Conservation (phyloP, 1,284 basidiomycete genomes). For the Cerioporus squamosus region DNA sequence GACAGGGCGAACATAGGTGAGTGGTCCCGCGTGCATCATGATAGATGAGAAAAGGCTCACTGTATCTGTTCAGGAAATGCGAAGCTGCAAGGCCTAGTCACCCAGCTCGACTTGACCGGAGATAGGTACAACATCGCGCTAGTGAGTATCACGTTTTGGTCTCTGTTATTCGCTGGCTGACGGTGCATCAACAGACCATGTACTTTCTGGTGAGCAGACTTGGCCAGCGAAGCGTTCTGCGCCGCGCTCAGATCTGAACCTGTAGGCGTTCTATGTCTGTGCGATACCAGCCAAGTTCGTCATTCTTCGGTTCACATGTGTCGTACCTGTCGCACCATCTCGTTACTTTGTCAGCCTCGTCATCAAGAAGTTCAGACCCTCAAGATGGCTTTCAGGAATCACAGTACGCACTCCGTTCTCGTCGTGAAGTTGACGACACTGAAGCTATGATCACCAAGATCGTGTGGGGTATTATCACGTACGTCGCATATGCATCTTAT, state of each 20-base stretch:
- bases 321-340: neutral
- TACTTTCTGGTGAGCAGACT: conserved; percentile 60
- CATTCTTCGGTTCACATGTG: neutral
- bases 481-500: conserved; percentile 3
- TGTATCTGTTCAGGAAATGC: conserved; percentile 56
- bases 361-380: conserved; percentile 37
- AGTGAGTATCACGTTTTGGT: conserved; percentile 39
- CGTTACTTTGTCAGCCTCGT: conserved; percentile 24
- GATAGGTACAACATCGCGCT: conserved; percentile 68
- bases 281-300: conserved; percentile 64
- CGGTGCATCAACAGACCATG: conserved; percentile 51
- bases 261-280: conserved; percentile 62
- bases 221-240: neutral
- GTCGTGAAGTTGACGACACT: neutral
- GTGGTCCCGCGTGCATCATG: conserved; percentile 36
- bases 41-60: conserved; percentile 13
- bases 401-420: conserved; percentile 19
- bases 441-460: conserved; percentile 11
- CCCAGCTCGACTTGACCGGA: conserved; percentile 56
- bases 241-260: too few species aligned
- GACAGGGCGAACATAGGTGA: conserved; percentile 34
- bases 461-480: conserved; percentile 26
- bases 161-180: neutral
- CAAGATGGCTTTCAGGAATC: conserved; percentile 35
- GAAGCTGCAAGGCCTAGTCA: conserved; percentile 59